Conservation (phyloP, 2,329 filamentous ascomycete genomes). For the Fusarium sp. region DNA sequence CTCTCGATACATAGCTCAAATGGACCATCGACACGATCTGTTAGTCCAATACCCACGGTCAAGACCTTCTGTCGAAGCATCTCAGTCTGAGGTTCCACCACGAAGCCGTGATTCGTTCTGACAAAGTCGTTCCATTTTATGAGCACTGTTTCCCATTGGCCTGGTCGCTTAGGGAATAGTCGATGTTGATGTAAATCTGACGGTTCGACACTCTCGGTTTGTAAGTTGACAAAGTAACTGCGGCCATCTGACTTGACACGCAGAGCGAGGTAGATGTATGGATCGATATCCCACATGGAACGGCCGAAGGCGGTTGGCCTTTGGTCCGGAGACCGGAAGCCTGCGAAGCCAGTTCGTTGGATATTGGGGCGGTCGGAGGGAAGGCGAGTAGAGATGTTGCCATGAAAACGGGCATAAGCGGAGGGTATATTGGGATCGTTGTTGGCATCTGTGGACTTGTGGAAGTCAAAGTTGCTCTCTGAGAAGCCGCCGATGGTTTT, state of each 20-base stretch:
- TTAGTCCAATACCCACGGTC: constrained; percentile 87
- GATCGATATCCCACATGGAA: constrained; percentile 87
- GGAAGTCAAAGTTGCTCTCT: constrained; percentile 74
- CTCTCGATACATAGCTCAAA: constrained; percentile 87
- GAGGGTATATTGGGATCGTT: constrained; percentile 22
- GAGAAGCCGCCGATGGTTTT: constrained; percentile 88
- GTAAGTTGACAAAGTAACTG: constrained; percentile 93
- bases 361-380: constrained; percentile 78
- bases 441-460: background rate
- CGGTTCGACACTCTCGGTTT: constrained; percentile 91
- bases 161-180: constrained; percentile 79
- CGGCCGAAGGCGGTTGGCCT: constrained; percentile 85
- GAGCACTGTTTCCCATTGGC: constrained; percentile 94
- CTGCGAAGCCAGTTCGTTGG: constrained; percentile 85
- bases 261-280: constrained; percentile 86
- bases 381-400: constrained; percentile 85
- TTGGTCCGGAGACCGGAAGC: constrained; percentile 84
- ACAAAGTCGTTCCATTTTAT: constrained; percentile 95
- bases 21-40: constrained; percentile 86
- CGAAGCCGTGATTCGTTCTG: constrained; percentile 89
- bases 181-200: constrained; percentile 97
- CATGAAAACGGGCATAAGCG: constrained; percentile 81
- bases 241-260: constrained; percentile 90
- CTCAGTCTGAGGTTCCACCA: constrained; percentile 92
- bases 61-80: constrained; percentile 86